These are phyloP conservation scores for Hibiscus syriacus DNA, from an alignment of 345 rosid species.

Conservation along the genomic window DNA sequence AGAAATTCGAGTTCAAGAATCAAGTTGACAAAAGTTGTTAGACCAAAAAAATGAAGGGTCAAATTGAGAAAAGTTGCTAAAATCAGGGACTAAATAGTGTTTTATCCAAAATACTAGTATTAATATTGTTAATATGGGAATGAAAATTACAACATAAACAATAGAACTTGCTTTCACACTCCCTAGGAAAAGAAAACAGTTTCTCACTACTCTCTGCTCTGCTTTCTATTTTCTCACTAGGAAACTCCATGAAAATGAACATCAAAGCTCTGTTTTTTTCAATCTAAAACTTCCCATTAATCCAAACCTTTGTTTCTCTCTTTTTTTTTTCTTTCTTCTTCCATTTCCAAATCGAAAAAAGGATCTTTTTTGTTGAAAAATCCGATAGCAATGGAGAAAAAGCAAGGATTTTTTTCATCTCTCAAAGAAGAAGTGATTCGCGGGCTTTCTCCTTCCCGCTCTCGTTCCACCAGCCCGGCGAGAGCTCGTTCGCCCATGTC, in stretches of 20 bases:
- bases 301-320: neutral
- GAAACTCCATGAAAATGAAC: neutral
- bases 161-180: too few species aligned
- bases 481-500: conserved; percentile 47
- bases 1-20: too few species aligned
- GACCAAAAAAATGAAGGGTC: too few species aligned
- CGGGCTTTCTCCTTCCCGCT: conserved; percentile 81
- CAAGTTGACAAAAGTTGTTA: too few species aligned
- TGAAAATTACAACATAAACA: too few species aligned
- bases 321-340: neutral
- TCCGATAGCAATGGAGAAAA: conserved; percentile 56
- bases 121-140: neutral
- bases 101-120: too few species aligned
- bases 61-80: too few species aligned
- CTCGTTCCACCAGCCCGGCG: conserved; percentile 53
- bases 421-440: conserved; percentile 77
- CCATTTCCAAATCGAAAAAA: neutral
- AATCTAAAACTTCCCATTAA: neutral
- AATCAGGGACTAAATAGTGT: too few species aligned
- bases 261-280: neutral
- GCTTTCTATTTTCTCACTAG: neutral
- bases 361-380: neutral
- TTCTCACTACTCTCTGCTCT: neutral
- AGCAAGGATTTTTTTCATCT: conserved; percentile 78
- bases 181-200: neutral